phyloP scores from a whole-genome alignment of 768 basidiomycete genomes.

The Tulasnella calospora region DNA sequence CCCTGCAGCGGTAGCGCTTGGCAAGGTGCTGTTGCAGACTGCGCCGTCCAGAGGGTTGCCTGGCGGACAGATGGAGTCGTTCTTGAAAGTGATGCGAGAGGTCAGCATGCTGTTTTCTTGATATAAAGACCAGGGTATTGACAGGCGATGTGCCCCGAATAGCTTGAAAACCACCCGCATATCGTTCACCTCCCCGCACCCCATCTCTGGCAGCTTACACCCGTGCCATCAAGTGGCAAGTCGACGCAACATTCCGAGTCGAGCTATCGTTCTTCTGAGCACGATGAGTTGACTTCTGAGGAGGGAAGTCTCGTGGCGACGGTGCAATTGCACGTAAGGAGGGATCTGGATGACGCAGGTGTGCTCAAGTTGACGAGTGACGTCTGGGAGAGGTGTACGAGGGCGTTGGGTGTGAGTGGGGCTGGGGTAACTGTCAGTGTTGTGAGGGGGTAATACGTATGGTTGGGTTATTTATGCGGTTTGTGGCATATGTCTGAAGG shows the following conservation, averaged over 20 bases:
- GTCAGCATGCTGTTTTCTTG: constrained; percentile 41
- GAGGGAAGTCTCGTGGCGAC: constrained; percentile 56
- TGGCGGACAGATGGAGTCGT: constrained; percentile 70
- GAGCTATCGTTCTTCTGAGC: constrained; percentile 13
- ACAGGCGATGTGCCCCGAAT: not conserved
- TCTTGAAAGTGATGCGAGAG: constrained; percentile 77
- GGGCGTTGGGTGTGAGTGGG: constrained; percentile 30
- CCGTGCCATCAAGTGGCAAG: constrained; percentile 35
- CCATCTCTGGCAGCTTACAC: constrained; percentile 82
- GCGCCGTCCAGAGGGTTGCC: constrained; percentile 60
- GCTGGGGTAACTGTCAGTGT: constrained; percentile 30
- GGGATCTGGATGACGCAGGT: constrained; percentile 63
- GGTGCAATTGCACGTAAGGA: constrained; percentile 68
- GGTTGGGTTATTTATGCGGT: not conserved
- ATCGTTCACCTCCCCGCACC: constrained; percentile 79
- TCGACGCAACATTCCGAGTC: constrained; percentile 9
- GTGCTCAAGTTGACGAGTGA: constrained; percentile 67
- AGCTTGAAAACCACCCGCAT: constrained; percentile 81
- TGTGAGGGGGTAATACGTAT: constrained; percentile 26
- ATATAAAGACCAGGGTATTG: not conserved
- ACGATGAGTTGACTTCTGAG: constrained; percentile 23
- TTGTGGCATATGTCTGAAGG: not conserved
- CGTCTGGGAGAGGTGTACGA: constrained; percentile 54
- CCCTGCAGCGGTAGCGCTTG: constrained; percentile 75
- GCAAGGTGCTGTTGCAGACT: constrained; percentile 84